phyloP scores from a whole-genome alignment of 2,329 filamentous ascomycete species.

The Xenoacremonium recifei region DNA sequence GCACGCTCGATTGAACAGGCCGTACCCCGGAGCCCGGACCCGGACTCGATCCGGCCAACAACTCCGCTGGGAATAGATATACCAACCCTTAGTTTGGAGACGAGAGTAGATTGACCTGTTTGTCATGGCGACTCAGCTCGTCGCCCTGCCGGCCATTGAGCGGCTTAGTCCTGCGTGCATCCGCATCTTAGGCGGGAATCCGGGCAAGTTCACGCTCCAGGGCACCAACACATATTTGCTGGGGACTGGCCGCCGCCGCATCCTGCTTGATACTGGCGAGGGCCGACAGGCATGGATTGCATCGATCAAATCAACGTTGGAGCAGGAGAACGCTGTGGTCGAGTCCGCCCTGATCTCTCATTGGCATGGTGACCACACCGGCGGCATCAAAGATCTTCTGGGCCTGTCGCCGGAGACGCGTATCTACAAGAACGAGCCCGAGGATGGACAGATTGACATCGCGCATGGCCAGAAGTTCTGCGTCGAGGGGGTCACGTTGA shows the following conservation, averaged over 20 bases:
- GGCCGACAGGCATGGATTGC: constrained; percentile 72
- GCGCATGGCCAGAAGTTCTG: constrained; percentile 52
- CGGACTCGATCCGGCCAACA: no score
- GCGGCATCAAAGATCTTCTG: constrained; percentile 70
- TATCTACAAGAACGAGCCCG: constrained; percentile 66
- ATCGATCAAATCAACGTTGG: constrained; percentile 62
- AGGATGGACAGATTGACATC: constrained; percentile 43
- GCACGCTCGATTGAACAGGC: no score
- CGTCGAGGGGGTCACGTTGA: constrained; percentile 63
- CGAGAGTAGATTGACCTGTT: no score
- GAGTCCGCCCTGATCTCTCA: constrained; percentile 78
- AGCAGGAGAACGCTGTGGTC: constrained; percentile 66
- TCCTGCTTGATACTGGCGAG: constrained; percentile 90
- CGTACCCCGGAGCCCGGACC: no score
- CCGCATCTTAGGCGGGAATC: constrained; percentile 86
- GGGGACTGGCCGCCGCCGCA: constrained; percentile 68
- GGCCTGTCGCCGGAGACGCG: constrained; percentile 59
- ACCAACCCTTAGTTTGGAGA: no score
- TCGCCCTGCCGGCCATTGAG: constrained; percentile 69
- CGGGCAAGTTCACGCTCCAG: constrained; percentile 73
- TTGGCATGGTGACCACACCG: constrained; percentile 86
- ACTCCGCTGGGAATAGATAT: no score
- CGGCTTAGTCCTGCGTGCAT: constrained; percentile 76
- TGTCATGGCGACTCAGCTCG: constrained; percentile 60
- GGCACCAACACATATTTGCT: constrained; percentile 95